A percentile compares a stretch with the other conserved stretches of the same genome.
Conservation (phyloP, 148 eudicot genomes). For the Oxyria digyna region DNA sequence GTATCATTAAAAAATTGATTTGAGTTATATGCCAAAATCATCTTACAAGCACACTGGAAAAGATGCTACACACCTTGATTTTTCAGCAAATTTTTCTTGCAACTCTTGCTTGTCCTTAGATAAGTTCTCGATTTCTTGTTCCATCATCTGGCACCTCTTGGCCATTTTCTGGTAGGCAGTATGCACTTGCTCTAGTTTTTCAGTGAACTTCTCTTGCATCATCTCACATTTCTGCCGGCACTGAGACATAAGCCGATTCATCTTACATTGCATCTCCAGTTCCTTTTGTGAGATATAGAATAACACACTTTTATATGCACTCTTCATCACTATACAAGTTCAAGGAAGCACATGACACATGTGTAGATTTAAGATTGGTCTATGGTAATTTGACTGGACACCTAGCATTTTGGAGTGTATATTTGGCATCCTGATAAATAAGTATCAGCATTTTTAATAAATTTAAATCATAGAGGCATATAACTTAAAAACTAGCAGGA, state of each 20-base stretch:
- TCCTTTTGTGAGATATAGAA: constrained; percentile 82
- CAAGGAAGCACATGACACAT: constrained; percentile 24
- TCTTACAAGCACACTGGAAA: constrained; percentile 1
- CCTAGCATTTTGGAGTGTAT: not conserved
- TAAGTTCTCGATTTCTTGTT: constrained; percentile 70
- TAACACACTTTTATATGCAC: constrained; percentile 82
- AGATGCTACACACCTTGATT: constrained; percentile 44
- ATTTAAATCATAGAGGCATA: not conserved
- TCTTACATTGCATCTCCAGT: constrained; percentile 85
- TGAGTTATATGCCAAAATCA: constrained; percentile 4
- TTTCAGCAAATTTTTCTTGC: constrained; percentile 86
- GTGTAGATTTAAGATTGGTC: not conserved
- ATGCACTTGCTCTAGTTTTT: constrained; percentile 74
- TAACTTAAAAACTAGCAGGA: not conserved
- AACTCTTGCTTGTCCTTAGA: constrained; percentile 82
- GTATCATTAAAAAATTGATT: constrained; percentile 14
- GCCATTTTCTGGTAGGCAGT: constrained; percentile 87
- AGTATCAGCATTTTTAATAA: not conserved
- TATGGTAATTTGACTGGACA: not conserved
- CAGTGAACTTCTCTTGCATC: constrained; percentile 73
- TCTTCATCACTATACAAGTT: constrained; percentile 67
- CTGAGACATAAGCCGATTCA: constrained; percentile 65
- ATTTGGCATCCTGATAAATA: not conserved
- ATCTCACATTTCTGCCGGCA: constrained; percentile 77
- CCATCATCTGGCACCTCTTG: constrained; percentile 84